phyloP scores from a whole-genome alignment of 768 basidiomycete species.

The Tephrocybe sp. region DNA sequence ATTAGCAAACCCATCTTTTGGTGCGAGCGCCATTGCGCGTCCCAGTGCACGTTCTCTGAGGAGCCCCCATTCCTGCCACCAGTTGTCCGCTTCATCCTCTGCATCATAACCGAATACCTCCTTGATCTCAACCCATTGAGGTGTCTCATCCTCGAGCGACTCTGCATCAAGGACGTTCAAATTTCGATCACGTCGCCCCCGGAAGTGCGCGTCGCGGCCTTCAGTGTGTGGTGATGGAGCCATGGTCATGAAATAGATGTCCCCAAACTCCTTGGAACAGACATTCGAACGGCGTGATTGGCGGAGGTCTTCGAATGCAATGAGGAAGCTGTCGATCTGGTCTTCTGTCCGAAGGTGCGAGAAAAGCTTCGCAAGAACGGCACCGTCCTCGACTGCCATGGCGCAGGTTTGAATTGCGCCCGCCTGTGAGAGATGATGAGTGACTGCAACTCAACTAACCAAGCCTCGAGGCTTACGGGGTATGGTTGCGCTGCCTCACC shows the following conservation, averaged over 20 bases:
- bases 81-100: slow-evolving; percentile 57
- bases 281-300: slow-evolving; percentile 42
- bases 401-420: slow-evolving; percentile 46
- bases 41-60: slow-evolving; percentile 37
- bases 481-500: slow-evolving; percentile 60
- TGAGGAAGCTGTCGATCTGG: slow-evolving; percentile 50
- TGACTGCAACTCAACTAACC: neutral
- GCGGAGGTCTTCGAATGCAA: slow-evolving; percentile 56
- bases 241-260: slow-evolving; percentile 42
- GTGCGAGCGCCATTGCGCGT: neutral
- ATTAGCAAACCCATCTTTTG: neutral
- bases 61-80: slow-evolving; percentile 56
- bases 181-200: slow-evolving; percentile 27
- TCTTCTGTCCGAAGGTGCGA: slow-evolving; percentile 44
- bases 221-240: slow-evolving; percentile 39
- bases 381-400: slow-evolving; percentile 61
- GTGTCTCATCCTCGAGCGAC: slow-evolving; percentile 35
- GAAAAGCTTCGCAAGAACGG: slow-evolving; percentile 58
- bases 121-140: slow-evolving; percentile 45
- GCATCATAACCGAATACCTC: slow-evolving; percentile 52
- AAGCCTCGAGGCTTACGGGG: slow-evolving; percentile 33
- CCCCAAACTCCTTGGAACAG: slow-evolving; percentile 38
- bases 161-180: slow-evolving; percentile 22
- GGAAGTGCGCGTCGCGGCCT: slow-evolving; percentile 39
- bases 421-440: slow-evolving; percentile 29